Conservation (phyloP, 306 rosid species). For the Fagus sylvatica region DNA sequence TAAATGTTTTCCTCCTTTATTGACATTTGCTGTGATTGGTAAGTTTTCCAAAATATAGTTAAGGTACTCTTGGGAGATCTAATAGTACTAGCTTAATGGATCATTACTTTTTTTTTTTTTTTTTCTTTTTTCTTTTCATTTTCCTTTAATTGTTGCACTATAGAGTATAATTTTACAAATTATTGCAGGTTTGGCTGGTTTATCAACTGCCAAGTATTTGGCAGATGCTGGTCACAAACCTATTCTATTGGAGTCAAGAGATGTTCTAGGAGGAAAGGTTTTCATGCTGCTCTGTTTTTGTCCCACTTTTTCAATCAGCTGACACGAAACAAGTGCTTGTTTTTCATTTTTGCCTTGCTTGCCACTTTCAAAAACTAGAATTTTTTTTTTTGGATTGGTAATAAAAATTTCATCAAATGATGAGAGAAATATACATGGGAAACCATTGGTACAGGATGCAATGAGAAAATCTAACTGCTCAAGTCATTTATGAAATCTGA, state of each 20-base stretch:
- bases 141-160: neutral
- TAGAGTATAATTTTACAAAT: slow-evolving; percentile 23
- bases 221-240: slow-evolving; percentile 99
- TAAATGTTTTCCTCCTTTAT: neutral
- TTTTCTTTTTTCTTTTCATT: neutral
- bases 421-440: no score
- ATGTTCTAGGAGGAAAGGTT: slow-evolving; percentile 99
- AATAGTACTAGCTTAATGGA: neutral
- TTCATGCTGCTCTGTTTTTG: slow-evolving; percentile 33
- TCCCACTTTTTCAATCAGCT: slow-evolving; percentile 20
- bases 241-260: slow-evolving; percentile 84
- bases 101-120: neutral
- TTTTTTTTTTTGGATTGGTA: neutral
- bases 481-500: no score
- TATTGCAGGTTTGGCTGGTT: slow-evolving; percentile 85
- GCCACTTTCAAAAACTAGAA: slow-evolving; percentile 5
- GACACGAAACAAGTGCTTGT: slow-evolving; percentile 16
- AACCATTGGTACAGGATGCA: no score
- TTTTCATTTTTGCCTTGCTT: slow-evolving; percentile 18
- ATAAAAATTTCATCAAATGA: no score
- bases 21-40: neutral
- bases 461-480: no score
- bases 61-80: neutral
- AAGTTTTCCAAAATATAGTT: neutral
- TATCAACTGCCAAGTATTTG: slow-evolving; percentile 92